phyloP scores from a whole-genome alignment of 208 protist species.

The Leishmania aethiopica region DNA sequence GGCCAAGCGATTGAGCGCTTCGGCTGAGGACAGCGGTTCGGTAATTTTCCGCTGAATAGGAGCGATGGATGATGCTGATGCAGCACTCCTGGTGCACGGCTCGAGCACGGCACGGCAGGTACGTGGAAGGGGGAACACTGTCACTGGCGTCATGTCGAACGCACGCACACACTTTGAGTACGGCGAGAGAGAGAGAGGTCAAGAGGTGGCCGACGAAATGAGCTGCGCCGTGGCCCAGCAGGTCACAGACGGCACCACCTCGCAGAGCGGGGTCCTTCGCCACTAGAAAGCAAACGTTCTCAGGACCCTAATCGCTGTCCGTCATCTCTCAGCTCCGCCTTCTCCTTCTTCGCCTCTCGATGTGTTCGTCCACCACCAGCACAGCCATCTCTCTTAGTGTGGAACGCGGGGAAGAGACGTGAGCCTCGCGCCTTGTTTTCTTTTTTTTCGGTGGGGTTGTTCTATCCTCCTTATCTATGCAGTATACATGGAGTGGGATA shows the following conservation, averaged over 20 bases:
- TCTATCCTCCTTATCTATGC: background rate
- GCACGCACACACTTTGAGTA: background rate
- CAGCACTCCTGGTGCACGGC: background rate
- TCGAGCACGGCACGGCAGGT: background rate
- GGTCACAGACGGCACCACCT: background rate
- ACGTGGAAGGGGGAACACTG: background rate
- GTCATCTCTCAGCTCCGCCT: background rate
- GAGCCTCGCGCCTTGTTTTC: background rate
- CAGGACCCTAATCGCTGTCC: background rate
- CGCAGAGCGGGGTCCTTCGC: background rate
- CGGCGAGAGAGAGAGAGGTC: background rate
- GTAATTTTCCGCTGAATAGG: background rate
- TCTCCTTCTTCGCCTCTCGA: background rate
- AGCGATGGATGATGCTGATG: background rate
- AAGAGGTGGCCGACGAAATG: background rate
- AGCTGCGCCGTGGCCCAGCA: background rate
- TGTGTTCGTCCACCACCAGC: background rate
- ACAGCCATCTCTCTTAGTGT: background rate
- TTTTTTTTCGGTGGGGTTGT: background rate
- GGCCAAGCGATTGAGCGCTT: background rate
- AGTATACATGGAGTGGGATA: background rate
- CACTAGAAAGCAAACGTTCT: background rate
- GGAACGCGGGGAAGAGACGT: background rate
- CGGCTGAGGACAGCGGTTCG: background rate
- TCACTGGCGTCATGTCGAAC: background rate